Evolutionary conservation across 495 filamentous ascomycete species (phyloP), one percentile per base, ranked within the genome.

Genomic region (Trichodelitschia bisporula): DNA sequence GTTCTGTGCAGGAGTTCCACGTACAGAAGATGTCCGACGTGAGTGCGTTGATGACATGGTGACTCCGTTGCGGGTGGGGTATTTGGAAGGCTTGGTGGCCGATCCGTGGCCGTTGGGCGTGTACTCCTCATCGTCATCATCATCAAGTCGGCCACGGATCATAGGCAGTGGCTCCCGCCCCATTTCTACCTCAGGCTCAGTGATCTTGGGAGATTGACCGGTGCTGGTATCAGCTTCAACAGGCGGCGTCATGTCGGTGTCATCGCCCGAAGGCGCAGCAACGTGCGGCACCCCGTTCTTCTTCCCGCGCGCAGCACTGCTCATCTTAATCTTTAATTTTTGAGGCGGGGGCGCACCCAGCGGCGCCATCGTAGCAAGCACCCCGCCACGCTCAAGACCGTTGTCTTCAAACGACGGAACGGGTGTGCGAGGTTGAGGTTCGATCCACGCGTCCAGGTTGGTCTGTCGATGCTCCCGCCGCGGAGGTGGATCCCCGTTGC

Each of bases 361-460:
- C 17, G 74, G 63, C 24, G 60, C 61, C 73, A 80, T 78, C 39
- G 64, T 61, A 46, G 67, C 67, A 8, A 75, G 49, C 3, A 76
- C 69, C 29, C 68, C 68, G 38, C 65, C 57, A 18, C 66, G 52
- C 36, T 66, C 51, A 39, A 66, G 54, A 36, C 59, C 69, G 41
- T 61, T 49, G 33, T 84, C 78, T 47, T 63, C 57, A 45, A 68
- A 84, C 37, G 71, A 77, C 1, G 78, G 63, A 16, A 47, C 49
- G 36, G 73, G 69, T 17, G 57, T 51, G 38, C 68, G 62, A 21
- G 72, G 39, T 4, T 66, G 57, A 2, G 78, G 78, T 49, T 89
- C 78, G 26, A 61, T 48, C 77, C 78, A 84, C 26, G 56, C 52
- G 30, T 64, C 54, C 46, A 63, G 52, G 18, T 57, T 50, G 9